Base-by-base conservation (phyloP, 1,284 basidiomycete species). In the Cutaneotrichosporon curvatum region DNA sequence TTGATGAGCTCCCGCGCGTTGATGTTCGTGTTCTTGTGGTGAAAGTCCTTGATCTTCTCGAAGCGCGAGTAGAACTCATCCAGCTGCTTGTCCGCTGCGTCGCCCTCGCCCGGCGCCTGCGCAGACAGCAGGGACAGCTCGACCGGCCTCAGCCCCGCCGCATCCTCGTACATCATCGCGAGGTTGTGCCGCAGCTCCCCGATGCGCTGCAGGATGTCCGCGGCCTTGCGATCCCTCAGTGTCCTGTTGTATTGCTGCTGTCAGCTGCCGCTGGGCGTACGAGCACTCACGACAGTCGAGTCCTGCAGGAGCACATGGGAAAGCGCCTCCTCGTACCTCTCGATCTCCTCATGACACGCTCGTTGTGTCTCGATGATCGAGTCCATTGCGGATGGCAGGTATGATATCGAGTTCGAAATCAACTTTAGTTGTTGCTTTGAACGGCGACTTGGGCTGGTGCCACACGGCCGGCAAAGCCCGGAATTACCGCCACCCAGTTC, bases 21-120 rank as follows among this genome's bases (percentile, higher is more conserved):
- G 72, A 83, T 77, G 74, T 89, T 84, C 72, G 89, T 90, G 78
- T 97, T 95, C 76, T 88, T 90, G 70, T 80, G 79, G 78, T 97
- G 85, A 78, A 96, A 90, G 64, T 94, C 90, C 75, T 91, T 88
- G 70, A 98, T 82, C 78, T 85, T 87, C 65, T 81, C 83, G 74
- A 98, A 83, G 68, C 94, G 83, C 63, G 81, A 75, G 75, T 99
- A 98, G 76, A 98, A 99, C 69, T 92, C 87, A 39, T 82, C 81
- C 40, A 96, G 76, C 68, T 95, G 87, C 63, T 82, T 81, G 12
- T 28, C 25, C 25, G 25, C 8, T 12, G 25, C 7, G 62, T 82
- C 82, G 22, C 69, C 59, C 78, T 78, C 43, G 48, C 70, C 47
- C 18, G 68, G 53, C 15, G 76, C 62, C 19, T 69, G 63, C 71